These are phyloP conservation scores for Pilasporangium apinafurcum DNA, from an alignment of 352 stramenopile genomes.

Conservation along the genomic window DNA sequence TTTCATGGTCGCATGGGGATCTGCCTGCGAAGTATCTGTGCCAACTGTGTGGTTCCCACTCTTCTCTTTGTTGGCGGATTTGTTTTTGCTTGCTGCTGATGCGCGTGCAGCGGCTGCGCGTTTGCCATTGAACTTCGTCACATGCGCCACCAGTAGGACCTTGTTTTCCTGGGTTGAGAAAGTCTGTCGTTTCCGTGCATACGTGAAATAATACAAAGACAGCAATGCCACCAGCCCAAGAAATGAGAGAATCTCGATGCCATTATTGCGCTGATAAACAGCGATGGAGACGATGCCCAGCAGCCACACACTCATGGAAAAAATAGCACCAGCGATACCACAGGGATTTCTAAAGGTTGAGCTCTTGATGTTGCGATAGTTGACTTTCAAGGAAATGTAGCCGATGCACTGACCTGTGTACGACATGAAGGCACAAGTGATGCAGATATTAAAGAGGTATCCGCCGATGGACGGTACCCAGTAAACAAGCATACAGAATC, in stretches of 20 bases:
- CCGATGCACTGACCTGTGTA: constrained; percentile 14
- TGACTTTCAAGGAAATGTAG: constrained; percentile 14
- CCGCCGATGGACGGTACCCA: background rate
- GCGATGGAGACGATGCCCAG: constrained; percentile 3
- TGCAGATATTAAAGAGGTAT: constrained; percentile 6
- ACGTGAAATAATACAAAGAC: constrained; percentile 8
- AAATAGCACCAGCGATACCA: constrained; percentile 9
- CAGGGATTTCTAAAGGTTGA: constrained; percentile 11
- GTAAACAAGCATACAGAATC: constrained; percentile 5
- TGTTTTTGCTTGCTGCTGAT: too few relatives aligned
- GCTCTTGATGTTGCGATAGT: constrained; percentile 17
- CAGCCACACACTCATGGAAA: constrained; percentile 9
- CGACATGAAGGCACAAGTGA: constrained; percentile 7
- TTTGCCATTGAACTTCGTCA: constrained; percentile 15
- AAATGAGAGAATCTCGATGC: constrained; percentile 1
- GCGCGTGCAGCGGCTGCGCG: background rate
- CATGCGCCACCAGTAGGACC: constrained; percentile 16
- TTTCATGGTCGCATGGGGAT: too few relatives aligned
- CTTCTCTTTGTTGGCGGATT: too few relatives aligned
- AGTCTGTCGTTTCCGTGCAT: constrained; percentile 9
- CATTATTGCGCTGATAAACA: constrained; percentile 6
- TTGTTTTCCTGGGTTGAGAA: constrained; percentile 16
- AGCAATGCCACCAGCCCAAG: background rate
- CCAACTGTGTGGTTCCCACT: too few relatives aligned
- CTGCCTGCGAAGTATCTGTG: too few relatives aligned